Evolutionary conservation across 352 stramenopile species (phyloP), one percentile per base, ranked within the genome.

Genomic region (Phytopythium cucurbitacearum): DNA sequence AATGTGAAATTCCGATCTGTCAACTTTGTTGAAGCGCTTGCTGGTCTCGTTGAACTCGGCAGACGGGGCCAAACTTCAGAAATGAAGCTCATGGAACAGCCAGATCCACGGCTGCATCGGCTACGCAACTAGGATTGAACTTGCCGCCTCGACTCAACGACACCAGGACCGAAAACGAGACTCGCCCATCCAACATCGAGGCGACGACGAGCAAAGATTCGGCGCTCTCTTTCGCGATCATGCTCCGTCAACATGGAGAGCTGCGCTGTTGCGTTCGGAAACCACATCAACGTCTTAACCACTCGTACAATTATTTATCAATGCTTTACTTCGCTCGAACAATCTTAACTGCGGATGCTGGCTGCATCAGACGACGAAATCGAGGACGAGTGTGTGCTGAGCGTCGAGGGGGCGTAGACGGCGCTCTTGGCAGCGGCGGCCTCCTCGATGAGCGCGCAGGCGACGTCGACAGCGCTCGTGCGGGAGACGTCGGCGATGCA

Each of bases 31-130:
- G 21, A 28, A 28, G 21, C 21, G 42, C 6, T 67, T 64, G 48
- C 66, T 71, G 7, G 63, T 65, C 7, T 53, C 63, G 47, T 69
- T 65, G 44, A 59, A 67, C 42, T 67, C 64, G 2, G 53, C 60
- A 47, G 67, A 65, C 51, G 65, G 21, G 21, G 21, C 21, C 21
- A 28, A 28, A 28, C 21, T 28, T 28, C 21, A 28, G 21, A 28
- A 28, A 28, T 28, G 21, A 28, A 28, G 21, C 21, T 28, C 21
- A 28, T 28, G 21, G 21, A 28, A 28, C 21, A 28, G 21, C 21
- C 21, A 28, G 21, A 28, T 28, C 21, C 21, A 28, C 21, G 21
- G 21, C 21, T 28, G 21, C 21, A 28, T 28, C 21, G 21, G 21
- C 21, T 28, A 28, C 21, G 21, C 21, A 28, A 28, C 21, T 28